Evolutionary conservation across 2,329 filamentous ascomycete genomes (phyloP).

Genomic region (Trichoderma simmonsii): DNA sequence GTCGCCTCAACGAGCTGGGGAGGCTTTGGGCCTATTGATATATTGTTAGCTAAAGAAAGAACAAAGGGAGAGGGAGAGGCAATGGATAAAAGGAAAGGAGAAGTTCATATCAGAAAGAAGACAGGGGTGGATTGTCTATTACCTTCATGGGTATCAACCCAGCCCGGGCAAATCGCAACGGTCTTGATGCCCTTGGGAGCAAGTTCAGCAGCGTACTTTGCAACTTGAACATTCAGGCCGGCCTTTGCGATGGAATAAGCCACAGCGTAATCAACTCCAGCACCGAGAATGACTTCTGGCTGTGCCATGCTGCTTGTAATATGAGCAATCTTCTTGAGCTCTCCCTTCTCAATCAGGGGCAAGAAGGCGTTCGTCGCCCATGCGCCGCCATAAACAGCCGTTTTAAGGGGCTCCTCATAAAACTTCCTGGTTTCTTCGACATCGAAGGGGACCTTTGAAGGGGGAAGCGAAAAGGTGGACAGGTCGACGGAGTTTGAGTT

Average conservation of each 20-base stretch:
- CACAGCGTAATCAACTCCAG: conserved; percentile 26
- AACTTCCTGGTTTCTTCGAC: conserved; percentile 13
- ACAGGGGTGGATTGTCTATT: neutral
- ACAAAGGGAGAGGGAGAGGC: neutral
- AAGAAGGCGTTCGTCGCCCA: conserved; percentile 37
- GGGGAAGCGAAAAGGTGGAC: conserved; percentile 19
- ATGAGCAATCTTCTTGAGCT: conserved; percentile 40
- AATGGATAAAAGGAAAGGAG: neutral
- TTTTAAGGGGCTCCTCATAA: conserved; percentile 40
- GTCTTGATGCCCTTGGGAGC: conserved; percentile 20
- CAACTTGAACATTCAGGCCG: conserved; percentile 38
- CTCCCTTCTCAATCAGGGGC: conserved; percentile 37
- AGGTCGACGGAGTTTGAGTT: conserved; percentile 33
- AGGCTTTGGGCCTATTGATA: neutral
- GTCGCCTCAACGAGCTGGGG: neutral
- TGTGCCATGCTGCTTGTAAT: conserved; percentile 39
- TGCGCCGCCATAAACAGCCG: conserved; percentile 26
- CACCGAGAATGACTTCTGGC: conserved; percentile 25
- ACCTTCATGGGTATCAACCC: conserved; percentile 20
- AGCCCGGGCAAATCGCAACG: conserved; percentile 21
- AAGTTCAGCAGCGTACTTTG: conserved; percentile 38
- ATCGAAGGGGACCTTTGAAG: conserved; percentile 20
- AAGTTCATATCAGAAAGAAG: neutral
- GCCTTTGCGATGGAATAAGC: conserved; percentile 40
- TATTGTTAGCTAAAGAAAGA: neutral